These are phyloP conservation scores for Dryadomyces quercivorus DNA, from an alignment of 2,329 filamentous ascomycete genomes.

Conservation along the genomic window DNA sequence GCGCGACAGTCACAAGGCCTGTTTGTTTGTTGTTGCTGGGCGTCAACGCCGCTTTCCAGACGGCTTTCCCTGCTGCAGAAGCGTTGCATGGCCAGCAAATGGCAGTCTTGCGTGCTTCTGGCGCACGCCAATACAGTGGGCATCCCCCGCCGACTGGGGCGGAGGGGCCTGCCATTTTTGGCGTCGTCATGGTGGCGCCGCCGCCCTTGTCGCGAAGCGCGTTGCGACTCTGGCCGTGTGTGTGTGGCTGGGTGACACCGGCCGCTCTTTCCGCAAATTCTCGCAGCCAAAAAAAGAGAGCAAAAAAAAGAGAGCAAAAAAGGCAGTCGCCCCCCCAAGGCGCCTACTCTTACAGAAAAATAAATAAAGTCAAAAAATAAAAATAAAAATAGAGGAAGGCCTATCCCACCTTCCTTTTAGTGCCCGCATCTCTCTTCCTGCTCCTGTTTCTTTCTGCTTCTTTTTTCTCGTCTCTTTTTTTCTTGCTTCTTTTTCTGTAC, in stretches of 20 bases:
- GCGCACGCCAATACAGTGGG: neutral
- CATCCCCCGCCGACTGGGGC: neutral
- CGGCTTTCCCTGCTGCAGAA: no score
- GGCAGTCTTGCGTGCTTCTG: neutral
- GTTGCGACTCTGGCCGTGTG: slow-evolving; percentile 6
- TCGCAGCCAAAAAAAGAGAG: neutral
- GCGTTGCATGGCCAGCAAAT: no score
- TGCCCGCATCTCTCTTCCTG: neutral
- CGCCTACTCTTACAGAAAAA: neutral
- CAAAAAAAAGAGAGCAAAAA: neutral
- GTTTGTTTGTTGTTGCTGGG: no score
- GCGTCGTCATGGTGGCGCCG: neutral
- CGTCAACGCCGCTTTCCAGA: no score
- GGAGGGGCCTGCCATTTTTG: neutral
- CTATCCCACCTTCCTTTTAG: slow-evolving; percentile 1
- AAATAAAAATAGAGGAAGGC: neutral
- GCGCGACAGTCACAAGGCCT: no score
- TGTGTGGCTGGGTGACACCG: slow-evolving; percentile 5
- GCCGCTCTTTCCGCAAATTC: slow-evolving; percentile 10
- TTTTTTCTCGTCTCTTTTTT: neutral
- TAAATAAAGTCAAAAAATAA: neutral
- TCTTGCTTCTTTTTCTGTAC: neutral
- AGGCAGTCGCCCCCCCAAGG: no score
- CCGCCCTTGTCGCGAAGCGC: slow-evolving; percentile 9
- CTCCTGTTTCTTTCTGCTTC: neutral